Base-by-base conservation (phyloP, 768 basidiomycete species). In the Termitomyces sp. region DNA sequence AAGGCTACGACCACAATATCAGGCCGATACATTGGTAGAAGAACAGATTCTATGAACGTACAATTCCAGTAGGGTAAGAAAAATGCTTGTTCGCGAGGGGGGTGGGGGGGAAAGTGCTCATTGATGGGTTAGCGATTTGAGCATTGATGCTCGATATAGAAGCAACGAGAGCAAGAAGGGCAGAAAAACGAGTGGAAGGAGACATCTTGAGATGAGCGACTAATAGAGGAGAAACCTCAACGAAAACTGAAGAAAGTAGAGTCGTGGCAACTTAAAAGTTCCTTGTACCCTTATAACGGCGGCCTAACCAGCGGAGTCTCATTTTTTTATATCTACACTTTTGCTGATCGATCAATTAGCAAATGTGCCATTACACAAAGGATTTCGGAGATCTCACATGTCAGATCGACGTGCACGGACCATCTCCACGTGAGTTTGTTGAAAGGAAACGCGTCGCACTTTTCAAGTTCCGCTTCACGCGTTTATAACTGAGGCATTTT, bases 81-180 rank as follows among this genome's bases (percentile, higher is more conserved):
- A 74, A 82, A 47, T 68, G 69, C 59, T 83, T 83, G 50, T 67
- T 69, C 22, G 76, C 77, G 36, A 83, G 72, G 1, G 82, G 80
- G 3, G 70, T 73, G 1, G 78, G 70, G 31, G 76, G 81, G 62
- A 72, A 79, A 8, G 77, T 74, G n/a, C 50, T 51, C 46, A 36
- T 3, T 1, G 52, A 5, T 26, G 37, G 51, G n/a, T 59, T 43
- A n/a, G 39, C 34, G 5, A 13, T 57, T 46, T 74, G 73, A n/a
- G 71, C 68, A 49, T 61, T 54, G 32, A 63, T 64, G 29, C 61
- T 46, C 8, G 66, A 59, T 22, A 74, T 51, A 22, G 72, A 62
- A 46, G 47, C 70, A 60, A 72, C 61, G 56, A 75, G 34, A 24
- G 71, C 65, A 48, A 77, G 53, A n/a, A 63, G 44, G 18, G 54